Evolutionary conservation across 305 asterid genomes (phyloP), one percentile per base, ranked within the genome.

Genomic region (Salvia sclarea): DNA sequence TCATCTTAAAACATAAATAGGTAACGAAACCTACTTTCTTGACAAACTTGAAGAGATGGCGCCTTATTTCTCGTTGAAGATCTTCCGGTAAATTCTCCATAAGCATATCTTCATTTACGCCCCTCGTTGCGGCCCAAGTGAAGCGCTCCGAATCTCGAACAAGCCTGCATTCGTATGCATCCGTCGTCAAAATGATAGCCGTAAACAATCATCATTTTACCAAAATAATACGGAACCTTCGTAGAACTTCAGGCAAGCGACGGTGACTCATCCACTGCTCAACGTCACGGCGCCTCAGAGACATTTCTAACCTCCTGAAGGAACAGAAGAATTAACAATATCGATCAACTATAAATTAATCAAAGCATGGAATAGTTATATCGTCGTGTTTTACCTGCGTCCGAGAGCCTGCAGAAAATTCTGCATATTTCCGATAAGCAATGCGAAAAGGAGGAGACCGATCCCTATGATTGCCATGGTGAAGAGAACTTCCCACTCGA

Each of bases 261-360:
- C 97, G 91, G 60, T 88, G 98, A 24, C 93, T 84, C 98, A 92
- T 90, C 98, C 98, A 92, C 74, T 80, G 92, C 80, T 92, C 98
- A 69, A 90, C 95, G 77, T 92, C 98, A 69, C 97, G 95, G 40
- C 91, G 92, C 66, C 94, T 84, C 28, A 89, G 81, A 40, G 90
- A 84, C 94, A 84, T 85, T 76, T 92, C 98, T 54, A 86, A 73
- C 78, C 85, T 83, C 93, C 98, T 92, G 65, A 50, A 35, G 65
- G 48, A 44, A 38, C n/a, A 55, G 55, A 64, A 1, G 20, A 33
- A 72, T 25, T n/a, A n/a, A n/a, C n/a, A n/a, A n/a, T n/a, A n/a
- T n/a, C n/a, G n/a, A 43, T 10, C 50, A 13, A 43, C 68, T 41
- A 7, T 31, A n/a, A n/a, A n/a, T n/a, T n/a, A 40, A 37, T 24